These are phyloP conservation scores for Ammopiptanthus mongolicus DNA, from an alignment of 306 rosid genomes.

Conservation along the genomic window DNA sequence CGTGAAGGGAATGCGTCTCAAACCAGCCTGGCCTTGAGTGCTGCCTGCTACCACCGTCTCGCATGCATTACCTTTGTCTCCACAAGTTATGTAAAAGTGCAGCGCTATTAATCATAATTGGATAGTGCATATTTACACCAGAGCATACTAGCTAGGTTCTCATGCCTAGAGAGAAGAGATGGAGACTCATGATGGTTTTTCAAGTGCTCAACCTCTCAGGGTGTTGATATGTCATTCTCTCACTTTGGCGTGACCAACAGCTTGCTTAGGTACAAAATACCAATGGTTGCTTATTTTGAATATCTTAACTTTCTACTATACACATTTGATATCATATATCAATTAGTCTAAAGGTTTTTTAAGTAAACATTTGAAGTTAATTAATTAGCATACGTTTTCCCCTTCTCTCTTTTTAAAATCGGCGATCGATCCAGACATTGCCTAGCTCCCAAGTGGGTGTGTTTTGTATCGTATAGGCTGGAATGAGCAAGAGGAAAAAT, in stretches of 20 bases:
- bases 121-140: background rate
- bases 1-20: background rate
- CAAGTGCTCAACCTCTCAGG: background rate
- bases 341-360: too few relatives aligned
- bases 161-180: background rate
- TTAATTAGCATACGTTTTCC: too few relatives aligned
- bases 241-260: background rate
- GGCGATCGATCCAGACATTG: too few relatives aligned
- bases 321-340: too few relatives aligned
- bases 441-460: too few relatives aligned
- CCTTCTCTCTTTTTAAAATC: too few relatives aligned
- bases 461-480: too few relatives aligned
- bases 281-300: background rate
- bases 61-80: slow-evolving; percentile 33
- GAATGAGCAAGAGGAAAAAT: too few relatives aligned
- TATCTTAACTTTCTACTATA: background rate
- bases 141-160: background rate
- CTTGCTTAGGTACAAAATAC: background rate
- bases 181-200: background rate
- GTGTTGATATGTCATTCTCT: background rate
- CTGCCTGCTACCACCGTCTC: slow-evolving; percentile 27
- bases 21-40: slow-evolving; percentile 30
- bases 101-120: background rate
- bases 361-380: too few relatives aligned
- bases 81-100: background rate